Percentiles rank a stretch among this genome's conserved stretches.
phyloP scores from a whole-genome alignment of 2,329 filamentous ascomycete genomes.

The Aspergillus niger region DNA sequence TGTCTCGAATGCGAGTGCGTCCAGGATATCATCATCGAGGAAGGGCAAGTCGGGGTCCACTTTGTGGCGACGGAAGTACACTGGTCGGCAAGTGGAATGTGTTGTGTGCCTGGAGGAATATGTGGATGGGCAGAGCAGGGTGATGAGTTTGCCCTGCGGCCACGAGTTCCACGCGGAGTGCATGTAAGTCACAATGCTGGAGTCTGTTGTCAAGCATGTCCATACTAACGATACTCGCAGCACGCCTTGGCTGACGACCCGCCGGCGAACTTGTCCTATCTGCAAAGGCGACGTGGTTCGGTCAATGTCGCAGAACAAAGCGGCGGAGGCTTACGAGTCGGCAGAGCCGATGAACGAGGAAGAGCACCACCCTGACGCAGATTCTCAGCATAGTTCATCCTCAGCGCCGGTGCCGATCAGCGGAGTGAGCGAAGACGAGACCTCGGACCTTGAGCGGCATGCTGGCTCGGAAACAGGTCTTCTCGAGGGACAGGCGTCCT shows the following conservation, averaged over 20 bases:
- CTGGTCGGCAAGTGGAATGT: constrained; percentile 75
- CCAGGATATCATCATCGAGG: constrained; percentile 28
- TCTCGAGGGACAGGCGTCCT: constrained; percentile 35
- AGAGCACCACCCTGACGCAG: constrained; percentile 47
- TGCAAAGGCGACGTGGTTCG: constrained; percentile 95
- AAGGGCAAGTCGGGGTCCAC: constrained; percentile 52
- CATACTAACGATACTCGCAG: constrained; percentile 49
- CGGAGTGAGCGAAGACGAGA: constrained; percentile 34
- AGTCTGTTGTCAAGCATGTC: not conserved
- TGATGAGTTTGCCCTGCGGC: constrained; percentile 96
- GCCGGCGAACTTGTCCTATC: constrained; percentile 94
- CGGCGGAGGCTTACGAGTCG: constrained; percentile 26
- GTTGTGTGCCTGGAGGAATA: constrained; percentile 98
- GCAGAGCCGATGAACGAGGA: constrained; percentile 45
- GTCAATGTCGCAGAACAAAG: constrained; percentile 53
- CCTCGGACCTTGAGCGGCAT: constrained; percentile 48
- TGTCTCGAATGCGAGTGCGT: constrained; percentile 24
- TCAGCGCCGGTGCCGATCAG: constrained; percentile 55
- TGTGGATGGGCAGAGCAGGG: constrained; percentile 85
- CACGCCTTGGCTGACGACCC: constrained; percentile 94
- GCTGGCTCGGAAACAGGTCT: constrained; percentile 36
- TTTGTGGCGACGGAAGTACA: constrained; percentile 58
- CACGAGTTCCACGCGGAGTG: constrained; percentile 98
- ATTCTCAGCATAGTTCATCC: constrained; percentile 50
- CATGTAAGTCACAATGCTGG: constrained; percentile 71